Percentiles rank a stretch among this genome's conserved stretches.
phyloP scores from a whole-genome alignment of 352 stramenopile genomes.

The Blastocystis sp. region DNA sequence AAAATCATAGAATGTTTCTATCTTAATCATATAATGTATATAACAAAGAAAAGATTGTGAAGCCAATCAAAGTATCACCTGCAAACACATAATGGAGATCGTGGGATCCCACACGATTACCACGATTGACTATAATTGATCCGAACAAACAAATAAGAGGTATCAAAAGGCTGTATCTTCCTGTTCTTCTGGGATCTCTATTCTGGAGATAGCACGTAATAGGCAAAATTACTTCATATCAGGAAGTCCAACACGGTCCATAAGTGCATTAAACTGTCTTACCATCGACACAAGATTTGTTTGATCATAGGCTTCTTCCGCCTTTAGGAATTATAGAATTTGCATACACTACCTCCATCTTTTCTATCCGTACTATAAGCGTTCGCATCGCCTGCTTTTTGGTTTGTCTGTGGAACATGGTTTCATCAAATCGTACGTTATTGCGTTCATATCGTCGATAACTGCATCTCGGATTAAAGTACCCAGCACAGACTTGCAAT shows the following conservation, averaged over 20 bases:
- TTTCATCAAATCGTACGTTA: background rate
- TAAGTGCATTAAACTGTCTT: background rate
- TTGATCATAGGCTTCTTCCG: constrained; percentile 24
- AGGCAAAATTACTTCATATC: background rate
- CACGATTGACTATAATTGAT: background rate
- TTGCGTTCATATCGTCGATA: background rate
- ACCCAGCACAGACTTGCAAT: constrained; percentile 16
- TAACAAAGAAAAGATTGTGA: background rate
- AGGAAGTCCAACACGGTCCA: background rate
- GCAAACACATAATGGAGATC: background rate
- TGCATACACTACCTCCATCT: constrained; percentile 4
- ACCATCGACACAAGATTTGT: constrained; percentile 38
- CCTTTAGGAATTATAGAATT: background rate
- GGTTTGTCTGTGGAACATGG: background rate
- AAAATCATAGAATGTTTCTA: constrained; percentile 44
- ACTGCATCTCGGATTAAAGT: constrained; percentile 3
- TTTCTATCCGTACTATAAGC: constrained; percentile 23
- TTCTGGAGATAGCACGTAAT: background rate
- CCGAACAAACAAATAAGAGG: background rate
- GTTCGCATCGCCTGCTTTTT: constrained; percentile 37
- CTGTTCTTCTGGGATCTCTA: background rate
- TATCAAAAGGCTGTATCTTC: background rate
- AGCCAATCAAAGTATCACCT: background rate
- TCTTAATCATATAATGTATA: background rate
- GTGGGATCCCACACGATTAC: background rate